phyloP scores from a whole-genome alignment of 345 rosid species.

The Heritiera littoralis region DNA sequence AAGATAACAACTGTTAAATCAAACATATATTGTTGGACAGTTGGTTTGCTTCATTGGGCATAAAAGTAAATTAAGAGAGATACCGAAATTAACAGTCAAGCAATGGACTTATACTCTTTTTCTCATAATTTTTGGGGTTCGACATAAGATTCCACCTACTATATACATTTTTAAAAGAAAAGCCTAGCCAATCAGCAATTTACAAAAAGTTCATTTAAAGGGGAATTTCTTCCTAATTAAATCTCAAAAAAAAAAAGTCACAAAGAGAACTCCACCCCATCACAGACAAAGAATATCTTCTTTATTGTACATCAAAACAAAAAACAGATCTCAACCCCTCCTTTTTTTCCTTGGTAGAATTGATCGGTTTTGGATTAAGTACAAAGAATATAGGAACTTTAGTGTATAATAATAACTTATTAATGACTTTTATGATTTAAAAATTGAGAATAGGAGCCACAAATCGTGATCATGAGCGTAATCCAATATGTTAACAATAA shows the following conservation, averaged over 20 bases:
- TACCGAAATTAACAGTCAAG: slow-evolving; percentile 12
- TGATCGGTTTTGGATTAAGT: not conserved
- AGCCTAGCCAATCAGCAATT: slow-evolving; percentile 2
- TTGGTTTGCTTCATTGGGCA: not conserved
- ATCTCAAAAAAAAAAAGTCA: not conserved
- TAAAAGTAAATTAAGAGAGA: not conserved
- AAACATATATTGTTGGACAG: too few relatives aligned
- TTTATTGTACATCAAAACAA: not conserved
- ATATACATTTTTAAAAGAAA: not conserved
- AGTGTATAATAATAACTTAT: not conserved
- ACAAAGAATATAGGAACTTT: not conserved
- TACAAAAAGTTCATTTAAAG: slow-evolving; percentile 9
- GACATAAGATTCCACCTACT: slow-evolving; percentile 10
- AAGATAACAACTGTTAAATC: too few relatives aligned
- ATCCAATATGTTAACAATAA: slow-evolving; percentile 21
- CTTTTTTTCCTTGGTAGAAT: not conserved
- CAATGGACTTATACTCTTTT: not conserved
- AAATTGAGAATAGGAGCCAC: slow-evolving; percentile 14
- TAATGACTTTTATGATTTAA: not conserved
- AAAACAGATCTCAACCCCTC: not conserved
- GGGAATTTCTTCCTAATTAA: not conserved
- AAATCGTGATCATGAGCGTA: slow-evolving; percentile 26
- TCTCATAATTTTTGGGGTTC: not conserved
- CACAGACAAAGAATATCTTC: not conserved
- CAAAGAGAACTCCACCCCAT: not conserved